Percentiles rank a stretch among this genome's conserved stretches.
These are phyloP conservation scores for Mycena filopes DNA, from an alignment of 768 basidiomycete species.

Conservation along the genomic window DNA sequence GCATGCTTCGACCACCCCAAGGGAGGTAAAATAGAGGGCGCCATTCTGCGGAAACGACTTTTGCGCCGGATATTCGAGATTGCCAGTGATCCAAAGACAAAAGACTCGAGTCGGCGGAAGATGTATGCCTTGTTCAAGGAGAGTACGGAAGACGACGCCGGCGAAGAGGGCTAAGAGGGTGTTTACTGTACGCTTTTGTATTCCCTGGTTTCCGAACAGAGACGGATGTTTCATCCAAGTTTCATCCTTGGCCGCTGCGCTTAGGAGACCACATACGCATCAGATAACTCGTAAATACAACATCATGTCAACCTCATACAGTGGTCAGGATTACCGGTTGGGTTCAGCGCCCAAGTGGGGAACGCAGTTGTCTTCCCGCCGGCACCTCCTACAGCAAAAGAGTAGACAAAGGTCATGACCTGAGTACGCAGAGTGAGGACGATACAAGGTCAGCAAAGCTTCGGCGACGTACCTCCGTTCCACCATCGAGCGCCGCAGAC, in stretches of 20 bases:
- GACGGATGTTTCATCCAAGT: no score
- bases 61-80: slow-evolving; percentile 74
- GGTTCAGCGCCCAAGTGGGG: slow-evolving; percentile 35
- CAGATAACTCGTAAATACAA: neutral
- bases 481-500: slow-evolving; percentile 63
- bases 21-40: slow-evolving; percentile 49
- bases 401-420: slow-evolving; percentile 55
- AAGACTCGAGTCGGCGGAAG: slow-evolving; percentile 82
- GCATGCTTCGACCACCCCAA: slow-evolving; percentile 59
- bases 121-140: slow-evolving; percentile 87
- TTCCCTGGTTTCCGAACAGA: neutral
- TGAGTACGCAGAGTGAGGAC: neutral
- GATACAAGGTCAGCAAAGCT: slow-evolving; percentile 42
- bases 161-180: slow-evolving; percentile 36
- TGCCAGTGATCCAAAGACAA: slow-evolving; percentile 79
- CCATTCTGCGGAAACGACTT: slow-evolving; percentile 62
- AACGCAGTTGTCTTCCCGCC: slow-evolving; percentile 25
- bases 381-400: slow-evolving; percentile 48
- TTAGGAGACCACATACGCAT: neutral
- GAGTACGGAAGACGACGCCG: slow-evolving; percentile 56
- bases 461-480: slow-evolving; percentile 61
- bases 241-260: no score
- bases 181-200: no score
- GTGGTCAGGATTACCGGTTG: slow-evolving; percentile 38
- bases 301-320: slow-evolving; percentile 36